Evolutionary conservation across 331 rosid genomes (phyloP).

Genomic region (Rhamnella rubrinervis): DNA sequence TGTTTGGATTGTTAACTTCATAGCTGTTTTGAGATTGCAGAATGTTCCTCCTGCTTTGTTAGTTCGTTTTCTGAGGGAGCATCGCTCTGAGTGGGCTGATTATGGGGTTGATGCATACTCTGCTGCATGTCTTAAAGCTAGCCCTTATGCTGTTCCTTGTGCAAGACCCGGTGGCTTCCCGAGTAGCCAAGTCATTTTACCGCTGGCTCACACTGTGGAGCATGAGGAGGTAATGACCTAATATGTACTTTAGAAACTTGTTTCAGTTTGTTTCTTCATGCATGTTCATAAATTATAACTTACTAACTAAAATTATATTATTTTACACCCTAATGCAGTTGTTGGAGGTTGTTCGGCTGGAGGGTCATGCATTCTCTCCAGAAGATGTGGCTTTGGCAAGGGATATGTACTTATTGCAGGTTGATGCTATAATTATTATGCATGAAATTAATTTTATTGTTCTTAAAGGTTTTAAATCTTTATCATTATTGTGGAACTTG

Average conservation of each 20-base stretch:
- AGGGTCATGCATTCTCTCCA: conserved; percentile 94
- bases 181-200: conserved; percentile 81
- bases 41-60: conserved; percentile 97
- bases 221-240: conserved; percentile 70
- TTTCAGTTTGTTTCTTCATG: neutral
- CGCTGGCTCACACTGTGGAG: conserved; percentile 89
- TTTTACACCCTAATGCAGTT: conserved; percentile 44
- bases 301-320: neutral
- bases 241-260: neutral
- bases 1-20: neutral
- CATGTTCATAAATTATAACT: neutral
- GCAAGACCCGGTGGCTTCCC: conserved; percentile 85
- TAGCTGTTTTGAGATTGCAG: conserved; percentile 32
- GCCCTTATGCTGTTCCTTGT: conserved; percentile 85
- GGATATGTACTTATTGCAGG: conserved; percentile 93
- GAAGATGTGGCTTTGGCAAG: conserved; percentile 85
- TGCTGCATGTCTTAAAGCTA: conserved; percentile 77
- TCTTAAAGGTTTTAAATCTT: neutral
- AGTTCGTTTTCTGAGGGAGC: conserved; percentile 92
- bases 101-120: conserved; percentile 94
- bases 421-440: neutral
- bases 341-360: conserved; percentile 93
- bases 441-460: neutral
- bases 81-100: conserved; percentile 97
- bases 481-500: neutral